phyloP scores from a whole-genome alignment of 441 rosid species.

The Biscutella laevigata region DNA sequence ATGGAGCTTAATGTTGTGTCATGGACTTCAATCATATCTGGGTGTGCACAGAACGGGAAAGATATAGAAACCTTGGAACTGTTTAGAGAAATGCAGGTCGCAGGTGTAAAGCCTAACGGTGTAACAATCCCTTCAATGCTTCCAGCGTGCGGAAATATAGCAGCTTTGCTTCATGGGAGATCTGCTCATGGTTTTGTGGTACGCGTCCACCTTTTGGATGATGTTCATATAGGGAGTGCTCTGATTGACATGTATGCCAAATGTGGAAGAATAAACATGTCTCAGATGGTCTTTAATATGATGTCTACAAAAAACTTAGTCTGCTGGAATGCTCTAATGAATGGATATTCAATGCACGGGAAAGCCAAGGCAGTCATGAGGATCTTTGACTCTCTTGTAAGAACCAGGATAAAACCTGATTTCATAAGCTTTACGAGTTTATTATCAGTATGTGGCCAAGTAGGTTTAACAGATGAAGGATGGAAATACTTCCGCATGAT shows the following conservation, averaged over 20 bases:
- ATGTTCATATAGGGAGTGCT: constrained; percentile 51
- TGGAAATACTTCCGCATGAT: constrained; percentile 36
- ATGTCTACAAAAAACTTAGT: constrained; percentile 45
- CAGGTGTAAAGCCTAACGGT: constrained; percentile 42
- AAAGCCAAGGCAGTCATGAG: constrained; percentile 39
- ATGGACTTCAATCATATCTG: constrained; percentile 55
- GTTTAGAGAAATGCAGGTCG: constrained; percentile 52
- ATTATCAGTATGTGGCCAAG: constrained; percentile 52
- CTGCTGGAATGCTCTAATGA: constrained; percentile 54
- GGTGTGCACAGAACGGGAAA: constrained; percentile 52
- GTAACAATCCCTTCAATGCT: constrained; percentile 58
- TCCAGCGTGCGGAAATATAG: constrained; percentile 62
- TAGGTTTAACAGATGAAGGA: constrained; percentile 44
- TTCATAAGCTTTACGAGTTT: constrained; percentile 43
- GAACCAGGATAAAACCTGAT: constrained; percentile 40
- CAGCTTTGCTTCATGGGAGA: constrained; percentile 50
- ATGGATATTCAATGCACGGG: constrained; percentile 60
- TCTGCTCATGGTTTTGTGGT: constrained; percentile 44
- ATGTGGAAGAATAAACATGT: constrained; percentile 47
- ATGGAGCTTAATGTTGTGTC: constrained; percentile 47
- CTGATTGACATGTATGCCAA: constrained; percentile 61
- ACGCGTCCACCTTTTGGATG: constrained; percentile 30
- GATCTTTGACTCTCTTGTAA: constrained; percentile 39
- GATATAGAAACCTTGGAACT: constrained; percentile 45
- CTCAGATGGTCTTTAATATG: constrained; percentile 39